These are phyloP conservation scores for Streptanthus diversifolius DNA, from an alignment of 345 rosid genomes.

Conservation along the genomic window DNA sequence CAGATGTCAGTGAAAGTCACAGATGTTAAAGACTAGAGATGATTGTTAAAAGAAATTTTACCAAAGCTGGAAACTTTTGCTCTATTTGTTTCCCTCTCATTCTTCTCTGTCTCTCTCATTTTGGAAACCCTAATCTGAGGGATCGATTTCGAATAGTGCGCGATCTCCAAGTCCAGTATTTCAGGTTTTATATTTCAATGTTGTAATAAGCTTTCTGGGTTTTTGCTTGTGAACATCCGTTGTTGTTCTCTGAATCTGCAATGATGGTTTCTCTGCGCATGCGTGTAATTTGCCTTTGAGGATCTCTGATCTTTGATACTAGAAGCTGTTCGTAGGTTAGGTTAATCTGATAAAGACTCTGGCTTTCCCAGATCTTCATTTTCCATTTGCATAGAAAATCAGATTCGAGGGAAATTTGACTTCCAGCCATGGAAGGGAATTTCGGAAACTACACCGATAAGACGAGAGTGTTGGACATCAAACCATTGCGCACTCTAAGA, in stretches of 20 bases:
- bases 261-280: slow-evolving; percentile 19
- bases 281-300: neutral
- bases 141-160: neutral
- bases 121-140: slow-evolving; percentile 20
- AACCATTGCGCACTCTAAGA: slow-evolving; percentile 64
- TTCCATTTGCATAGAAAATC: neutral
- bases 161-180: neutral
- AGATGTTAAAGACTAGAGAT: too few relatives aligned
- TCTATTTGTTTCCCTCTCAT: slow-evolving; percentile 26
- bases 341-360: neutral
- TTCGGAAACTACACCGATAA: slow-evolving; percentile 44
- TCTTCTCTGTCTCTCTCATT: slow-evolving; percentile 9
- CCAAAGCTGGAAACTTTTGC: neutral
- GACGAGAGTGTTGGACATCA: slow-evolving; percentile 66
- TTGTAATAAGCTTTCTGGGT: neutral
- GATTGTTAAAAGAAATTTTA: neutral
- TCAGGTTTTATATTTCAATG: slow-evolving; percentile 1
- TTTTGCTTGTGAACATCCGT: neutral
- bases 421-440: slow-evolving; percentile 44
- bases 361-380: slow-evolving; percentile 8
- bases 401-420: neutral
- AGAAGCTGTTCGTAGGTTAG: neutral
- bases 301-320: neutral
- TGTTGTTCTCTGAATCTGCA: slow-evolving; percentile 9
- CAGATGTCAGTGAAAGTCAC: slow-evolving; percentile 5